Evolutionary conservation across 495 filamentous ascomycete species (phyloP).

Genomic region (Penicillium verhagenii): DNA sequence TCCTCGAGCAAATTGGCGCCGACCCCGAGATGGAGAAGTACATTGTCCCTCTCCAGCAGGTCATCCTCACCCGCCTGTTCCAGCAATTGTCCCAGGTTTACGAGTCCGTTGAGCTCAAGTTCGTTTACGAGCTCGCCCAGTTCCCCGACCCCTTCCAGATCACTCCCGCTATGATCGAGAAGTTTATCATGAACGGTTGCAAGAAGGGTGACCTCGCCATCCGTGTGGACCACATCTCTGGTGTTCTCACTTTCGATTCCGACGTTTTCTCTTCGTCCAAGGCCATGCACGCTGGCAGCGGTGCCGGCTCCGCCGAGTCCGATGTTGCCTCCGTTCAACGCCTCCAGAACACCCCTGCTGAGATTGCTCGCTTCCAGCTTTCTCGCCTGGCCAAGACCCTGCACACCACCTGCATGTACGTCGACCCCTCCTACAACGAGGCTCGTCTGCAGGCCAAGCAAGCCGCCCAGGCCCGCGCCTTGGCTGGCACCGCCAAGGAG

Average conservation of each 20-base stretch:
- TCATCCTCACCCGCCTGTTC: constrained; percentile 96
- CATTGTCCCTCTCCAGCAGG: constrained; percentile 90
- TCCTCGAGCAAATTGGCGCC: constrained; percentile 87
- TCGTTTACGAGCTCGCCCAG: constrained; percentile 89
- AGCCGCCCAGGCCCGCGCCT: constrained; percentile 73
- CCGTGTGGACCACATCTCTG: constrained; percentile 90
- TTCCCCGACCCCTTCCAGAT: constrained; percentile 98
- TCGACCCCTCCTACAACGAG: constrained; percentile 84
- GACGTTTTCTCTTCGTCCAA: constrained; percentile 98
- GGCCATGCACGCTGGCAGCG: constrained; percentile 81
- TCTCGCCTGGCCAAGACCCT: constrained; percentile 87
- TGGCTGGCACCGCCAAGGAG: constrained; percentile 85
- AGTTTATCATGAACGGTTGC: constrained; percentile 99
- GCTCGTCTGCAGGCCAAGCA: constrained; percentile 75
- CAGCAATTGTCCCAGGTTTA: constrained; percentile 99
- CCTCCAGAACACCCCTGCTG: constrained; percentile 93
- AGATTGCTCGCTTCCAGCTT: constrained; percentile 95
- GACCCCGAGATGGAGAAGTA: constrained; percentile 98
- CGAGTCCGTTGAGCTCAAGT: constrained; percentile 92
- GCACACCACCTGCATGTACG: constrained; percentile 90
- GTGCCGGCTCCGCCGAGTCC: constrained; percentile 82
- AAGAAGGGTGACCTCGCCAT: constrained; percentile 99
- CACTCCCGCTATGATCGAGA: constrained; percentile 87
- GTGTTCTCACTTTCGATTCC: constrained; percentile 93
- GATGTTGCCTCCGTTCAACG: constrained; percentile 86